Conservation (phyloP, 2,329 filamentous ascomycete genomes). For the Simplicillium sp. region DNA sequence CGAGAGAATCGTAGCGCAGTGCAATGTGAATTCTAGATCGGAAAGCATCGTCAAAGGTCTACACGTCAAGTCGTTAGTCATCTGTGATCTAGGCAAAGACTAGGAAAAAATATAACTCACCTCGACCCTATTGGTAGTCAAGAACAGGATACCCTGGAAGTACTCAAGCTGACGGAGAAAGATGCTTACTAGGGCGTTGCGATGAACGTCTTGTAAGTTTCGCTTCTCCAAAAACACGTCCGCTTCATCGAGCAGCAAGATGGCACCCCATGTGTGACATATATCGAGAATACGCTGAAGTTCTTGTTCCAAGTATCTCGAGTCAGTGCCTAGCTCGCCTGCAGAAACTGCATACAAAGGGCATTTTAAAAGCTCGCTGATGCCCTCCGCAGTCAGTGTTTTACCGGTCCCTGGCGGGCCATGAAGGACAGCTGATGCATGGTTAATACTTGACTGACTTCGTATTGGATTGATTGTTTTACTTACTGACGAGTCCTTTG, state of each 20-base stretch:
- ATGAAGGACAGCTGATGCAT: constrained; percentile 54
- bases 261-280: constrained; percentile 77
- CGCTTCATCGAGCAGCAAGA: constrained; percentile 77
- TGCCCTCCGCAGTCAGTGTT: constrained; percentile 78
- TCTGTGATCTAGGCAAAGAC: too few species aligned
- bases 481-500: constrained; percentile 63
- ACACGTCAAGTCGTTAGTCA: not conserved
- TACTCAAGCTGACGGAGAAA: constrained; percentile 84
- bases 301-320: constrained; percentile 62
- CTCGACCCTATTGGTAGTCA: constrained; percentile 81
- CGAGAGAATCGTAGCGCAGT: constrained; percentile 68
- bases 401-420: constrained; percentile 84
- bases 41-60: constrained; percentile 86
- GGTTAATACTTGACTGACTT: constrained; percentile 7
- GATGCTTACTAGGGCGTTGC: constrained; percentile 78
- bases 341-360: constrained; percentile 78
- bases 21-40: constrained; percentile 82
- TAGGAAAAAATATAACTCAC: too few species aligned
- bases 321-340: constrained; percentile 73
- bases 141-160: constrained; percentile 82
- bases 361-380: constrained; percentile 72
- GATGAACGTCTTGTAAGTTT: constrained; percentile 72
- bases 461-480: not conserved
- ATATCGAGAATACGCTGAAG: constrained; percentile 80
- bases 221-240: constrained; percentile 79